phyloP scores from a whole-genome alignment of 2,329 filamentous ascomycete species.

The Fusarium neocosmosporiellum region DNA sequence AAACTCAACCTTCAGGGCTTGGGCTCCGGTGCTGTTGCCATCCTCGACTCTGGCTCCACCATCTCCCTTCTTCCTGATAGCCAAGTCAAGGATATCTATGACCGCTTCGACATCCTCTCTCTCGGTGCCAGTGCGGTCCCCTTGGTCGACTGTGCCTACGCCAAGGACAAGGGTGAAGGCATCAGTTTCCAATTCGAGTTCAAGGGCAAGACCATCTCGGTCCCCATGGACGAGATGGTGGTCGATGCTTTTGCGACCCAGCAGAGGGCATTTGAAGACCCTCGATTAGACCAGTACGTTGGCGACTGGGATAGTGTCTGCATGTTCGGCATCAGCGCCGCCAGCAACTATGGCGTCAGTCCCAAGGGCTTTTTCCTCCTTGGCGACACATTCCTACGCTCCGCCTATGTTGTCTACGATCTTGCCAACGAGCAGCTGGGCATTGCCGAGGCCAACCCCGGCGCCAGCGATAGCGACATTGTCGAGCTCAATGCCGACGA shows the following conservation, averaged over 20 bases:
- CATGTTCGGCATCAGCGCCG: constrained; percentile 65
- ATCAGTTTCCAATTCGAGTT: constrained; percentile 65
- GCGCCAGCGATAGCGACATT: constrained; percentile 56
- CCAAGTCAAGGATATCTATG: constrained; percentile 63
- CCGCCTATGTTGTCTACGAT: constrained; percentile 68
- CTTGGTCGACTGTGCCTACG: constrained; percentile 64
- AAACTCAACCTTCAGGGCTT: constrained; percentile 49
- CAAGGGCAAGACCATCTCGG: constrained; percentile 58
- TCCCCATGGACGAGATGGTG: constrained; percentile 65
- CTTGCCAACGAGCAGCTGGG: constrained; percentile 61
- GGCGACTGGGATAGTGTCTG: constrained; percentile 59
- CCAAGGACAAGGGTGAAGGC: constrained; percentile 54
- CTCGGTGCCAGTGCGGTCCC: constrained; percentile 55
- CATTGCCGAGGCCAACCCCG: constrained; percentile 64
- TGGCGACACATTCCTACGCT: constrained; percentile 69
- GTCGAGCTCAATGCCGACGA: constrained; percentile 56
- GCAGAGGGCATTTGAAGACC: constrained; percentile 54
- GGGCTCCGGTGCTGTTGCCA: constrained; percentile 69
- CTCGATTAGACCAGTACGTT: constrained; percentile 45
- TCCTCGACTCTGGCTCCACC: constrained; percentile 81
- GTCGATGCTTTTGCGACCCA: constrained; percentile 54
- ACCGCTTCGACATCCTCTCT: constrained; percentile 63
- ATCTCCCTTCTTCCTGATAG: constrained; percentile 74
- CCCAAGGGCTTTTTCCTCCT: constrained; percentile 56
- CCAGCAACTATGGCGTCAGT: constrained; percentile 48